Conservation (phyloP, 225 moss, liverwort and hornwort species). For the Marchantia polymorpha region DNA sequence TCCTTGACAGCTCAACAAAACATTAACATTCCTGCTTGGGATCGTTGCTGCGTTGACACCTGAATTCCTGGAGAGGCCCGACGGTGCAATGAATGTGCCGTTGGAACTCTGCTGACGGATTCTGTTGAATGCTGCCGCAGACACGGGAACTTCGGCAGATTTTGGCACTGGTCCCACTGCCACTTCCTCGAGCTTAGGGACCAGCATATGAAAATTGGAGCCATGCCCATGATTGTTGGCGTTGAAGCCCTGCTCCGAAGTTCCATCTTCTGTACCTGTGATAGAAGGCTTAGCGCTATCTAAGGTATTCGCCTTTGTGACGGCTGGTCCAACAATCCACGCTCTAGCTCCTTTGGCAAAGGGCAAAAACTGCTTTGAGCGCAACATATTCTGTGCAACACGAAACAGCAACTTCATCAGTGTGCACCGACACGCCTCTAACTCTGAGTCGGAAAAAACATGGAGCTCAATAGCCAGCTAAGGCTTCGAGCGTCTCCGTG, state of each 20-base stretch:
- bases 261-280: conserved; percentile 34
- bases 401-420: too few species aligned
- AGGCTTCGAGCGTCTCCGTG: too few species aligned
- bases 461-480: too few species aligned
- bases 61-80: conserved; percentile 18
- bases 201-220: background rate
- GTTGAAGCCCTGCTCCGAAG: conserved; percentile 29
- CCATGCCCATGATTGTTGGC: conserved; percentile 17
- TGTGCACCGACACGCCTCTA: too few species aligned
- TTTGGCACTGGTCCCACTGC: conserved; percentile 11
- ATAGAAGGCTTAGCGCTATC: conserved; percentile 27
- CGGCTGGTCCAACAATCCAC: conserved; percentile 45
- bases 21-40: conserved; percentile 30
- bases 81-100: conserved; percentile 13
- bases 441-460: too few species aligned
- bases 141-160: conserved; percentile 3
- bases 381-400: conserved; percentile 42
- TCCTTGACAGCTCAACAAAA: background rate
- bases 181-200: conserved; percentile 22
- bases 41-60: conserved; percentile 14
- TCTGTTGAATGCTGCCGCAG: conserved; percentile 20
- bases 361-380: conserved; percentile 48
- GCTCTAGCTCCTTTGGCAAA: conserved; percentile 49
- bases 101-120: conserved; percentile 30
- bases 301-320: conserved; percentile 33